Conservation (phyloP, 805 yeast species). For the Kazachstania taianensis region DNA sequence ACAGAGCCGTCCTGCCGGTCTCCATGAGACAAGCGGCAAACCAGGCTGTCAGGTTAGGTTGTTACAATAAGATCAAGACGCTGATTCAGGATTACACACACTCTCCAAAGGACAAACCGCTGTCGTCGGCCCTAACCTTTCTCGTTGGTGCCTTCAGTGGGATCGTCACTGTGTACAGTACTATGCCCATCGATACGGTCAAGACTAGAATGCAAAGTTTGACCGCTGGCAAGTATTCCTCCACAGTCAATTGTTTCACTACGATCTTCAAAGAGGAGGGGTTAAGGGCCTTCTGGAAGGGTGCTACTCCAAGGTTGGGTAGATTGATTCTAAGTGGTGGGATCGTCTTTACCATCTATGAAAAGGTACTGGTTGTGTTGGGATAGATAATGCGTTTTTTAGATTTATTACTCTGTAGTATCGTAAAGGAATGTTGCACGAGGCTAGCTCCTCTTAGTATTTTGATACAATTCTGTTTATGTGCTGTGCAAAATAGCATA, state of each 20-base stretch:
- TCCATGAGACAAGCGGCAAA: conserved; percentile 93
- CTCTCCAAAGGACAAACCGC: conserved; percentile 59
- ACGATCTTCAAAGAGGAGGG: conserved; percentile 83
- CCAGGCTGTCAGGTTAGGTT: conserved; percentile 88
- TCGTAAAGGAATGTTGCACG: not conserved
- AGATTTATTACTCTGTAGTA: not conserved
- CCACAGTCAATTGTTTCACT: conserved; percentile 74
- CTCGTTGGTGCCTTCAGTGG: conserved; percentile 88
- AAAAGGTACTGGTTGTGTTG: conserved; percentile 56
- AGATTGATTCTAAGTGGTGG: conserved; percentile 91
- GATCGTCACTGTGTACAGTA: conserved; percentile 76
- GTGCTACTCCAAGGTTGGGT: conserved; percentile 94
- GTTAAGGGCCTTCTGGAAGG: conserved; percentile 87
- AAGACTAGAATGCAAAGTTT: conserved; percentile 96
- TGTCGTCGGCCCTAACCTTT: conserved; percentile 72
- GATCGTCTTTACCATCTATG: conserved; percentile 92
- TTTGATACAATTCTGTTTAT: too few relatives aligned
- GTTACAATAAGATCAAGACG: conserved; percentile 80
- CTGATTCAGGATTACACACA: conserved; percentile 61
- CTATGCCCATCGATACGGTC: conserved; percentile 94
- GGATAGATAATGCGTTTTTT: conserved; percentile 8
- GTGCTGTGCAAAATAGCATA: too few relatives aligned
- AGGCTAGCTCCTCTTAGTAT: too few relatives aligned
- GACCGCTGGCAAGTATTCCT: conserved; percentile 61
- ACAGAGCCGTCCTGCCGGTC: conserved; percentile 86